A percentile compares a stretch with the other conserved stretches of the same genome.
Conservation (phyloP, 306 rosid genomes). For the Trifolium subterraneum region DNA sequence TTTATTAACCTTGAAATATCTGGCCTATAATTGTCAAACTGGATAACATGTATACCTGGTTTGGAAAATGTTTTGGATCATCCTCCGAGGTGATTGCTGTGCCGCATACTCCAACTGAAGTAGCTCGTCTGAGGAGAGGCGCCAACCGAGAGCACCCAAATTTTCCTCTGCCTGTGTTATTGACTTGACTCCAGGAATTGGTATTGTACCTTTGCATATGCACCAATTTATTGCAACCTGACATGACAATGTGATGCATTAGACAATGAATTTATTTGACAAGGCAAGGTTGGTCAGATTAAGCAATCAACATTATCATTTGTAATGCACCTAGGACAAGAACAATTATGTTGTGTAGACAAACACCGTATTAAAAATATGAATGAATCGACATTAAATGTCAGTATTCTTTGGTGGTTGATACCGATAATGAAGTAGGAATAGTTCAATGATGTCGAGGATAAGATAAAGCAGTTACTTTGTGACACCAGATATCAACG, state of each 20-base stretch:
- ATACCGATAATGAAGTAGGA: constrained; percentile 30
- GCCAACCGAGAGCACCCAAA: constrained; percentile 92
- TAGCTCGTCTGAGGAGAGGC: constrained; percentile 64
- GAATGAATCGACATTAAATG: constrained; percentile 11
- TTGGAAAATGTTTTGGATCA: constrained; percentile 93
- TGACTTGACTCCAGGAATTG: constrained; percentile 96
- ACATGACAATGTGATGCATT: constrained; percentile 35
- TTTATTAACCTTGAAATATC: neutral
- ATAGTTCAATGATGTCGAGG: constrained; percentile 3
- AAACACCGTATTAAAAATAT: constrained; percentile 14
- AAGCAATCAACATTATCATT: constrained; percentile 27
- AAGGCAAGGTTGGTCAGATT: constrained; percentile 18
- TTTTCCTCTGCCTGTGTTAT: constrained; percentile 80
- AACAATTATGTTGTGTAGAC: constrained; percentile 30
- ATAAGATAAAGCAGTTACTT: constrained; percentile 17
- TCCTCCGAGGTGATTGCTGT: constrained; percentile 65
- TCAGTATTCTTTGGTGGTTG: constrained; percentile 36
- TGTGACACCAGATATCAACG: constrained; percentile 16
- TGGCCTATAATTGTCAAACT: neutral
- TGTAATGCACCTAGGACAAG: constrained; percentile 17
- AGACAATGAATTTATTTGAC: constrained; percentile 11
- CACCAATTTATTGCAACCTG: constrained; percentile 99
- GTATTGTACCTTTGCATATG: constrained; percentile 75
- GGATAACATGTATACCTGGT: constrained; percentile 58
- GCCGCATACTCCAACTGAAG: constrained; percentile 73